Percentiles rank a stretch among this genome's conserved stretches.
These are phyloP conservation scores for Sclerotinia spermophila DNA, from an alignment of 2,329 filamentous ascomycete species.

Conservation along the genomic window DNA sequence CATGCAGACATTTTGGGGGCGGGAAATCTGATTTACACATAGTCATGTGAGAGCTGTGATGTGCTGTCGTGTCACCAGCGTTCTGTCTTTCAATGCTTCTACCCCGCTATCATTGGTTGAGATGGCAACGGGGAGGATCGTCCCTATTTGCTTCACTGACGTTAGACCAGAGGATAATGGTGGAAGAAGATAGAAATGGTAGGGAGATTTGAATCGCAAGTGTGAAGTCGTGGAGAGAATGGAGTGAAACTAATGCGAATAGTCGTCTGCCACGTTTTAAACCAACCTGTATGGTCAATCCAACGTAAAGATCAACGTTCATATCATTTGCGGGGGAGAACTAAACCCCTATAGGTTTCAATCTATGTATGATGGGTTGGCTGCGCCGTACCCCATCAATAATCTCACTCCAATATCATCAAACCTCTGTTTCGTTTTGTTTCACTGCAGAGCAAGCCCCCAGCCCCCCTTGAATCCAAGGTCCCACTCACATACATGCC, in stretches of 20 bases:
- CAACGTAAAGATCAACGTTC: conserved; percentile 8
- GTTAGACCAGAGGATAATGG: not conserved
- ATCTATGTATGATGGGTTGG: conserved; percentile 13
- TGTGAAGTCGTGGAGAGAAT: not conserved
- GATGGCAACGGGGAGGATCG: conserved; percentile 1
- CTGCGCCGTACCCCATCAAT: not conserved
- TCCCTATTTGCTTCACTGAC: not conserved
- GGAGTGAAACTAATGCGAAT: conserved; percentile 10
- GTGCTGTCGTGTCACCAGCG: conserved; percentile 16
- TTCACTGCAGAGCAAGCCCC: not conserved
- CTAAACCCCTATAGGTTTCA: not conserved
- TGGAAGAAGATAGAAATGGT: not conserved
- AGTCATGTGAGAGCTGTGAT: conserved; percentile 15
- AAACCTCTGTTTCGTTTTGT: conserved; percentile 4
- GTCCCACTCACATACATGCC: conserved; percentile 1
- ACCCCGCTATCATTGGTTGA: conserved; percentile 15
- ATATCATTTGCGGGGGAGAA: conserved; percentile 14
- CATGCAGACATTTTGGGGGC: conserved; percentile 6
- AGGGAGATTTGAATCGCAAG: conserved; percentile 4
- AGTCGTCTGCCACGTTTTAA: conserved; percentile 13
- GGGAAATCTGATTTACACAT: conserved; percentile 12
- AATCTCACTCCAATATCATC: not conserved
- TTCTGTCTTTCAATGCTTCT: conserved; percentile 7
- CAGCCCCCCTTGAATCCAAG: not conserved
- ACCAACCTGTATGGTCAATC: conserved; percentile 1